A percentile compares a stretch with the other conserved stretches of the same genome.
phyloP scores from a whole-genome alignment of 495 filamentous ascomycete species.

The Thozetella sp. region DNA sequence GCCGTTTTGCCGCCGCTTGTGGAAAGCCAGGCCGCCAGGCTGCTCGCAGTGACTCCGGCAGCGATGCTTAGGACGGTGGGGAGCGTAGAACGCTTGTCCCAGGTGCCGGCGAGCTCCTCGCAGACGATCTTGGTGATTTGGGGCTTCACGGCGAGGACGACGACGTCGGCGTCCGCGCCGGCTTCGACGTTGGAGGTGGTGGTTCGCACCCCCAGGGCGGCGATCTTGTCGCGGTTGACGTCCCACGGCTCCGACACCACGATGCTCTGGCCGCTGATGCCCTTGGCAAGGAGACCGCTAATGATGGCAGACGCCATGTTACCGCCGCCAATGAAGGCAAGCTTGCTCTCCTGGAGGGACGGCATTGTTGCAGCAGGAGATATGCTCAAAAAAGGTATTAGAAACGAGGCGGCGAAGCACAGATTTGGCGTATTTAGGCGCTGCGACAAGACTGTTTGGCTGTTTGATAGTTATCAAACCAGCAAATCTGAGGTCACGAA shows the following conservation, averaged over 20 bases:
- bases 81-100: slow-evolving; percentile 22
- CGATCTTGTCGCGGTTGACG: slow-evolving; percentile 31
- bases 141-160: slow-evolving; percentile 38
- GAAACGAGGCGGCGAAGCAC: no score
- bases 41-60: slow-evolving; percentile 30
- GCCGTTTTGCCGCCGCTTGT: slow-evolving; percentile 27
- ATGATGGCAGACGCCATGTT: slow-evolving; percentile 41
- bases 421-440: no score
- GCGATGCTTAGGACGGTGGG: slow-evolving; percentile 42
- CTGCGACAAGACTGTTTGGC: no score
- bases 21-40: slow-evolving; percentile 28
- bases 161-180: slow-evolving; percentile 23
- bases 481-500: no score
- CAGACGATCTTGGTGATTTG: slow-evolving; percentile 33
- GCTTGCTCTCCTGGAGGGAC: slow-evolving; percentile 14
- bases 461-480: no score
- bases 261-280: slow-evolving; percentile 42
- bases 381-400: no score
- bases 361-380: no score
- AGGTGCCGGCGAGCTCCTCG: slow-evolving; percentile 28
- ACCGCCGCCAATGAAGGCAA: slow-evolving; percentile 35
- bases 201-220: slow-evolving; percentile 25
- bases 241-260: slow-evolving; percentile 36
- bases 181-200: slow-evolving; percentile 34
- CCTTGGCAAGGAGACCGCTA: slow-evolving; percentile 29